Percentiles rank a stretch among this genome's conserved stretches.
Evolutionary conservation across 768 basidiomycete genomes (phyloP).

Genomic region (Tephrocybe sp.): DNA sequence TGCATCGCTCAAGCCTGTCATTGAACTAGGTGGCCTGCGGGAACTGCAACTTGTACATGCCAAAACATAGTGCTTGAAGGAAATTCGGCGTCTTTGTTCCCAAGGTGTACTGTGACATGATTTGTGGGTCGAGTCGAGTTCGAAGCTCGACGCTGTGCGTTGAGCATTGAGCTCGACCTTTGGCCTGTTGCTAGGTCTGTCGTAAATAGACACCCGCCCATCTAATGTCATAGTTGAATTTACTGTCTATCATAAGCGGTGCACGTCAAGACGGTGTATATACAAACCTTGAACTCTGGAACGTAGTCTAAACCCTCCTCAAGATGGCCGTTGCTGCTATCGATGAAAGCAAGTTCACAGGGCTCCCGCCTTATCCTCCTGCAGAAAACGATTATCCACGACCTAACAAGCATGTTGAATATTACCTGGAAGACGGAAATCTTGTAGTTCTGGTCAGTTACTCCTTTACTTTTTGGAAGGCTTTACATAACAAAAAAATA

Average conservation of each 20-base stretch:
- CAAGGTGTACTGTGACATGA: slow-evolving; percentile 33
- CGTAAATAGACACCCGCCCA: neutral
- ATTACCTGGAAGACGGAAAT: slow-evolving; percentile 26
- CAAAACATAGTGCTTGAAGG: slow-evolving; percentile 53
- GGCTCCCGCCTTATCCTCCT: slow-evolving; percentile 4
- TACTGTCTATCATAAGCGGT: neutral
- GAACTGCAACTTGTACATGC: slow-evolving; percentile 48
- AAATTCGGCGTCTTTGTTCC: slow-evolving; percentile 43
- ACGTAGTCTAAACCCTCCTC: neutral
- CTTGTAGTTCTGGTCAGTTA: slow-evolving; percentile 21
- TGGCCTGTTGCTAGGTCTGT: neutral
- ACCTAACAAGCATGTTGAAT: slow-evolving; percentile 17
- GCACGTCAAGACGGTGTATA: neutral
- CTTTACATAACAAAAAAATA: neutral
- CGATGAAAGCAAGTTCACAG: neutral
- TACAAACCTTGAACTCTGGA: neutral
- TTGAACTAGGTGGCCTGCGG: slow-evolving; percentile 34
- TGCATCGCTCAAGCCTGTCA: neutral
- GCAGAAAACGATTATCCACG: neutral
- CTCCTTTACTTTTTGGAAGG: neutral
- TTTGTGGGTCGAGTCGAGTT: no score
- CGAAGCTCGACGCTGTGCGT: no score
- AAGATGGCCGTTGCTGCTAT: slow-evolving; percentile 3
- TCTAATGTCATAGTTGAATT: neutral
- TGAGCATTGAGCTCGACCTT: no score